These are phyloP conservation scores for Irpex sp. DNA, from an alignment of 1,284 basidiomycete species.

Conservation along the genomic window DNA sequence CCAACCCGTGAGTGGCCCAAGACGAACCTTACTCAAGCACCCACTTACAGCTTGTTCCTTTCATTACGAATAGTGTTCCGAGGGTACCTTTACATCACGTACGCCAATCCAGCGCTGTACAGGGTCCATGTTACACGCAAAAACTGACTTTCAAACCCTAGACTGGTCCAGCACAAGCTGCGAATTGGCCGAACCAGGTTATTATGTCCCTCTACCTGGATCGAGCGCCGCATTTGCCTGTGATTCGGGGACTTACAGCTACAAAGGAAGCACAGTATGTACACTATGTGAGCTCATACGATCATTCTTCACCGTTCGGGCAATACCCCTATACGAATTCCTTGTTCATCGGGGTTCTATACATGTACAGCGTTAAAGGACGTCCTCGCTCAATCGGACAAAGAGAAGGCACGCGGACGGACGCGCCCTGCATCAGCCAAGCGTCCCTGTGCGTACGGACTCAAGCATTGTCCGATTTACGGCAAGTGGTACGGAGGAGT, in stretches of 20 bases:
- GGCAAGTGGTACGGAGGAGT: neutral
- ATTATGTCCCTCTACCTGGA: neutral
- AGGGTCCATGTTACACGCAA: neutral
- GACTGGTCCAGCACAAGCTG: slow-evolving; percentile 1
- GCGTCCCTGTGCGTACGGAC: neutral
- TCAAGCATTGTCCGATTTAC: neutral
- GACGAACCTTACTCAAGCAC: neutral
- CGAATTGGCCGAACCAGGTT: neutral
- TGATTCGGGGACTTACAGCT: neutral
- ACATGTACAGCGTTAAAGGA: neutral
- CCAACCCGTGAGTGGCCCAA: neutral
- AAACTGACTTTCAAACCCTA: neutral
- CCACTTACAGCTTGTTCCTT: neutral
- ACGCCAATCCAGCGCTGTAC: neutral
- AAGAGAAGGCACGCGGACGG: neutral
- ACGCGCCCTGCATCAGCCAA: neutral
- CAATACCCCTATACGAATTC: neutral
- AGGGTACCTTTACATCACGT: neutral
- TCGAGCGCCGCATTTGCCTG: neutral
- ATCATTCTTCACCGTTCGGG: neutral
- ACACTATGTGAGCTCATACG: neutral
- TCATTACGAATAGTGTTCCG: neutral
- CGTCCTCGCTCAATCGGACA: neutral
- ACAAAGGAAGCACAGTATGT: neutral
- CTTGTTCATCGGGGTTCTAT: neutral